These are phyloP conservation scores for Mycena galopus DNA, from an alignment of 768 basidiomycete species.

Conservation along the genomic window DNA sequence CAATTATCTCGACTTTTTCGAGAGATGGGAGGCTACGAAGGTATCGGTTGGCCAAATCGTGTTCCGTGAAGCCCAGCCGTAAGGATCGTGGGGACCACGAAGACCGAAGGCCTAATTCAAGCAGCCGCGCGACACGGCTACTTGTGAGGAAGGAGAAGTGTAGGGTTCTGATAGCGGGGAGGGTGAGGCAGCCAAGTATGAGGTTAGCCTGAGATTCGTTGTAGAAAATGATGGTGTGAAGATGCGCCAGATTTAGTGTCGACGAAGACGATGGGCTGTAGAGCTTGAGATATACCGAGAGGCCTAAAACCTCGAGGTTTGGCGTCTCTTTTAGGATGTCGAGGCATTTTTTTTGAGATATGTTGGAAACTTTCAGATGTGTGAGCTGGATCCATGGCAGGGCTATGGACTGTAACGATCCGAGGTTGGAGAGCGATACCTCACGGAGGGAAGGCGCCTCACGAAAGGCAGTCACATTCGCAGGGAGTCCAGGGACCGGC, in stretches of 20 bases:
- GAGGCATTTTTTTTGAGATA: background rate
- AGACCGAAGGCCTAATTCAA: background rate
- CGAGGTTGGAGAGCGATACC: background rate
- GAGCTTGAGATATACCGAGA: background rate
- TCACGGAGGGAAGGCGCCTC: constrained; percentile 4
- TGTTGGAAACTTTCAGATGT: background rate
- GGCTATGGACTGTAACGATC: background rate
- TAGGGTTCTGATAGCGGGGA: constrained; percentile 2
- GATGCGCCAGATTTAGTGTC: background rate
- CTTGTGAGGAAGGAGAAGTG: background rate
- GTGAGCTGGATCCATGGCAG: constrained; percentile 10
- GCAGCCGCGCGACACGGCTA: background rate
- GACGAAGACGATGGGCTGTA: background rate
- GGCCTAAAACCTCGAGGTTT: background rate
- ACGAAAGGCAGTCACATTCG: background rate
- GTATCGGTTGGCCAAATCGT: background rate
- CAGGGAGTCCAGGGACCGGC: background rate
- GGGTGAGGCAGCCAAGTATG: constrained; percentile 7
- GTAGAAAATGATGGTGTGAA: background rate
- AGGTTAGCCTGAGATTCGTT: background rate
- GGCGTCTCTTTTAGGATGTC: background rate
- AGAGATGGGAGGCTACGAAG: background rate
- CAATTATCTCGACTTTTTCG: background rate
- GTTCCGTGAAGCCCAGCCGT: background rate
- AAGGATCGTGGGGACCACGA: constrained; percentile 1